Base-by-base conservation (phyloP, 306 rosid genomes). In the Quercus variabilis region DNA sequence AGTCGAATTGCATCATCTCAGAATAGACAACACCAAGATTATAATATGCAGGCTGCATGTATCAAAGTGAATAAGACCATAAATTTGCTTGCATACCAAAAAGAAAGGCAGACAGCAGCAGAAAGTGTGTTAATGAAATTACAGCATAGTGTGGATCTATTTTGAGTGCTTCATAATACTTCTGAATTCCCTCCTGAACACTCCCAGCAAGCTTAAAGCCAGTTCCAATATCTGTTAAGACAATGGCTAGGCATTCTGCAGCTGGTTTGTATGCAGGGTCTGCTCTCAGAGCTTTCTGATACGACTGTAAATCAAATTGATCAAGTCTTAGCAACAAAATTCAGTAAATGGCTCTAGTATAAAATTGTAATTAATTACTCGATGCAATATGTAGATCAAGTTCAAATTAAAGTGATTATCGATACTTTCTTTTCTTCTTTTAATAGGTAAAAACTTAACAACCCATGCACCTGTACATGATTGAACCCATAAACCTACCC, bases 11-110 rank as follows among this genome's bases (percentile, higher is more conserved):
- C 99, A 91, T 93, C 94, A 91, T 91, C 87, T 96, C 99, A 60
- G 99, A 96, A 87, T 93, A 96, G 73, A 96, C 97, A 85, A 96
- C 99, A 19, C 99, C 99, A 80, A 96, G 99, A 78, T 96, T 96
- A 82, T 96, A 96, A 81, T 91, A 96, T 10, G 98, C 99, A 62
- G 99, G 98, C 99, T 96, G 96, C 87, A 85, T 21, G 78, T 57
- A 74, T 68, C 55, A 81, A 35, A 62, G 49, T 51, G 78, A 21
- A 57, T 54, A 49, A 78, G 75, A 71, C 69, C 43, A 74, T 67
- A 80, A 26, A 74, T 56, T 33, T 18, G 31, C 17, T 26, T n/a
- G 79, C 26, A 71, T 68, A 78, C 46, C 21, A 55, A 79, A 46
- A 57, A 76, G 23, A 65, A 43, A 62, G 28, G 72, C 59, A 78